These are phyloP conservation scores for Erysimum pusillum DNA, from an alignment of 441 rosid genomes.

Conservation along the genomic window DNA sequence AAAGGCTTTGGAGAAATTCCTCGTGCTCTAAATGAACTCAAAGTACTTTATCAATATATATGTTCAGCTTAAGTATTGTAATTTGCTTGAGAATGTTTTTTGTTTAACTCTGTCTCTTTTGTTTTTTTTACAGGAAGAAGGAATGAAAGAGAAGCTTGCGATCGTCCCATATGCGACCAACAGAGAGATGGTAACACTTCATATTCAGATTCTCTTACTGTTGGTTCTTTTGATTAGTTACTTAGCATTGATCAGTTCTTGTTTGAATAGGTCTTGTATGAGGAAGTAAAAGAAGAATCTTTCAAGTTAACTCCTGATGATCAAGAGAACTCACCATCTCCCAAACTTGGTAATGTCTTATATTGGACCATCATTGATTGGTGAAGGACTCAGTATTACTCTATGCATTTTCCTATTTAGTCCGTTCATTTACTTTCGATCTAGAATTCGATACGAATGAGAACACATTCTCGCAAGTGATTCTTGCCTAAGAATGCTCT, in stretches of 20 bases:
- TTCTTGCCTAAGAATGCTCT: constrained; percentile 12
- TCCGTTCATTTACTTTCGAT: neutral
- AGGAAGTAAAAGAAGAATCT: constrained; percentile 55
- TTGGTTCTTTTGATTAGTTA: neutral
- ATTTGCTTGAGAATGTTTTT: neutral
- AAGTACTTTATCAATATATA: constrained; percentile 48
- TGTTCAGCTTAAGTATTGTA: constrained; percentile 5
- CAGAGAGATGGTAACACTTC: constrained; percentile 54
- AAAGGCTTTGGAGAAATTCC: constrained; percentile 81
- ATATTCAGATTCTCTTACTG: constrained; percentile 5
- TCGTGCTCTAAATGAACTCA: constrained; percentile 60
- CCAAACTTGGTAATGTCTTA: constrained; percentile 61
- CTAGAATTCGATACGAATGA: neutral
- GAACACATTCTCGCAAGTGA: neutral
- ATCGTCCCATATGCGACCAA: constrained; percentile 51
- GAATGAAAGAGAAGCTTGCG: constrained; percentile 62
- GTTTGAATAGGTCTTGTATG: constrained; percentile 55
- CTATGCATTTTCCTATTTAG: neutral
- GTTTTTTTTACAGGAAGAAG: constrained; percentile 64
- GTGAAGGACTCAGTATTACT: neutral
- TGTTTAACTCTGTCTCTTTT: constrained; percentile 13
- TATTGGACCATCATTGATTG: constrained; percentile 20
- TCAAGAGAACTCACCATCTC: constrained; percentile 60
- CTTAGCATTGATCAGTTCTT: neutral
- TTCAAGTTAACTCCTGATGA: constrained; percentile 51